Base-by-base conservation (phyloP, 1,284 basidiomycete genomes). In the Ustilago crameri region DNA sequence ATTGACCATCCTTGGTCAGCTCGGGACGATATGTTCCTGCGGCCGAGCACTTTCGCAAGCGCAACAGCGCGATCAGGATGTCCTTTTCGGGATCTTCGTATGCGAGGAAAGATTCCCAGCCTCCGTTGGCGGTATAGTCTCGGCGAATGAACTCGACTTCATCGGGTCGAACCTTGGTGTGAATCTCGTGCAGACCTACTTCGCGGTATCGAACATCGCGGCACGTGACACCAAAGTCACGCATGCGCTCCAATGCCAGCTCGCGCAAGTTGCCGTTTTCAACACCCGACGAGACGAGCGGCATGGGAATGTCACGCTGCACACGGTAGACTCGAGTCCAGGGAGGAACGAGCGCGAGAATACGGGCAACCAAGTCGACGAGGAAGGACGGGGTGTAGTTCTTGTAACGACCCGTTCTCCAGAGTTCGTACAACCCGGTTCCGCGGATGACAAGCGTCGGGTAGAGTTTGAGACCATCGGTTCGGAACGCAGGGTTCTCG, bases 291-390 rank as follows among this genome's bases (percentile, higher is more conserved):
- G 34, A 99, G 5, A 80, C 76, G 26, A 80, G 72, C 20, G 78
- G 78, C 79, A 81, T 81, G 49, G 78, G 79, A 41, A 81, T 80
- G 34, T 80, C 78, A 37, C 78, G 75, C 57, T 80, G 78, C 27
- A 98, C 96, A 18, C 96, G 91, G 84, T 99, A 99, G 20, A 99
- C 95, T 73, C 96, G 87, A 41, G 96, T 99, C 96, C 96, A 99
- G 15, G 96, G 96, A 1, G 96, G 96, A 0, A 99, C 94, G 3
- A 99, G 87, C 3, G 96, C 95, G 75, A 99, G 87, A 78, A 99
- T 96, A 43, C 95, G 87, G 37, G 96, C 96, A 7, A 98, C 92
- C 17, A 98, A 92, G 79, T 99, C 96, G 35, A 99, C 94, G 42
- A 99, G 87, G 24, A 97, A 93, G 79, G 98, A 98, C 3, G 96